phyloP scores from a whole-genome alignment of 371 early-diverging fungal species.

The Zychaea mexicana region DNA sequence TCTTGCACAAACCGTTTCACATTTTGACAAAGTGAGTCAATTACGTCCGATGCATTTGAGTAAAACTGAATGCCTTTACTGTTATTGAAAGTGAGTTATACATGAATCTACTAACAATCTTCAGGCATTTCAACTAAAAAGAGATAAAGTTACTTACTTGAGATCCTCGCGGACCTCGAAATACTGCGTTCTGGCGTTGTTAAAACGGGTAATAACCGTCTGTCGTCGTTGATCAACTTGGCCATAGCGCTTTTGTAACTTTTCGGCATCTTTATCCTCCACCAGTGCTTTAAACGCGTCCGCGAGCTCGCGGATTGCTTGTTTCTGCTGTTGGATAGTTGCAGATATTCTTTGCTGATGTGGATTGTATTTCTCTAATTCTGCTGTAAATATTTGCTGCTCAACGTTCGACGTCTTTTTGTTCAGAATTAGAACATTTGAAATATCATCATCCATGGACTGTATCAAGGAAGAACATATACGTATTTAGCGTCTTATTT shows the following conservation, averaged over 20 bases:
- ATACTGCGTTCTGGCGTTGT: conserved; percentile 61
- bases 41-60: conserved; percentile 64
- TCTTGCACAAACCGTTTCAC: conserved; percentile 67
- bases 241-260: conserved; percentile 70
- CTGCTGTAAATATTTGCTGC: conserved; percentile 84
- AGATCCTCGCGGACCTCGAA: conserved; percentile 67
- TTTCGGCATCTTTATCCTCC: conserved; percentile 73
- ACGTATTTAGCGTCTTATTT: background rate
- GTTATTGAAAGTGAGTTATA: background rate
- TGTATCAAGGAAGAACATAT: conserved; percentile 18
- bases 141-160: conserved; percentile 23
- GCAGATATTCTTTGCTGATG: conserved; percentile 75
- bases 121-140: background rate
- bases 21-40: conserved; percentile 61
- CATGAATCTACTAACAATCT: too few relatives aligned
- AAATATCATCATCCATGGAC: conserved; percentile 90
- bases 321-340: conserved; percentile 77
- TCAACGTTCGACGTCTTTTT: conserved; percentile 76
- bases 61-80: conserved; percentile 83
- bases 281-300: conserved; percentile 75
- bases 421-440: conserved; percentile 79
- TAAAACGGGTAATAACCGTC: conserved; percentile 57
- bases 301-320: conserved; percentile 75
- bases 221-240: conserved; percentile 64
- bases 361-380: conserved; percentile 88